A percentile compares a stretch with the other conserved stretches of the same genome.
These are phyloP conservation scores for Echria macrotheca DNA, from an alignment of 495 filamentous ascomycete genomes.

Conservation along the genomic window DNA sequence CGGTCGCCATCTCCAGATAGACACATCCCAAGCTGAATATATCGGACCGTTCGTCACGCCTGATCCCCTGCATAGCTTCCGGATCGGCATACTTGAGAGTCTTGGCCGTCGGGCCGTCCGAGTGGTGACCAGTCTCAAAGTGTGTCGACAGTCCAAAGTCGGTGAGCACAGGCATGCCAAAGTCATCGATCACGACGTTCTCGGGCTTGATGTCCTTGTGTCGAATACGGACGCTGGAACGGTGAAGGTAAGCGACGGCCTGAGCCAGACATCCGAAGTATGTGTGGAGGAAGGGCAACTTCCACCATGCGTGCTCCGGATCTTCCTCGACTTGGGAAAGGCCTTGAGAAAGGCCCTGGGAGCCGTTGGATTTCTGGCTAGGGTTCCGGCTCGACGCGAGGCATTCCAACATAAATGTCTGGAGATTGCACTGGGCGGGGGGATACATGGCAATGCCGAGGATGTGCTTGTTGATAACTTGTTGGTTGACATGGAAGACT, in stretches of 20 bases:
- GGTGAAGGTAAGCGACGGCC: constrained; percentile 37
- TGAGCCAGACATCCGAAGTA: constrained; percentile 34
- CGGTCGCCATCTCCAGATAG: constrained; percentile 40
- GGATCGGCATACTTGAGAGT: constrained; percentile 43
- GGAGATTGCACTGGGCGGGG: constrained; percentile 25
- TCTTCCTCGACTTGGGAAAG: background rate
- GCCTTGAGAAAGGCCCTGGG: background rate
- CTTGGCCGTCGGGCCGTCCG: constrained; percentile 27
- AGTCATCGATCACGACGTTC: constrained; percentile 40
- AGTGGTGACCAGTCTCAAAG: constrained; percentile 31
- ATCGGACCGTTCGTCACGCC: constrained; percentile 40
- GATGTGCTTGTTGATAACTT: constrained; percentile 26
- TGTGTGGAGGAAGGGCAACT: constrained; percentile 20
- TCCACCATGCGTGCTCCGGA: constrained; percentile 11
- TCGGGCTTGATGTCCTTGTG: constrained; percentile 46
- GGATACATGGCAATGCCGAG: constrained; percentile 34
- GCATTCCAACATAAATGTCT: constrained; percentile 24
- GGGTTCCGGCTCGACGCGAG: constrained; percentile 8
- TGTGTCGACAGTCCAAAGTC: constrained; percentile 43
- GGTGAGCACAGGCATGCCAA: constrained; percentile 28
- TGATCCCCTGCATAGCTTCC: constrained; percentile 32
- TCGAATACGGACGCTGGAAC: constrained; percentile 25
- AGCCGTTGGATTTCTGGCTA: constrained; percentile 1
- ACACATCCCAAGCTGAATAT: constrained; percentile 47
- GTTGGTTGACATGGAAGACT: constrained; percentile 13